Conservation (phyloP, 2,329 filamentous ascomycete species). For the Annulohypoxylon truncatum region DNA sequence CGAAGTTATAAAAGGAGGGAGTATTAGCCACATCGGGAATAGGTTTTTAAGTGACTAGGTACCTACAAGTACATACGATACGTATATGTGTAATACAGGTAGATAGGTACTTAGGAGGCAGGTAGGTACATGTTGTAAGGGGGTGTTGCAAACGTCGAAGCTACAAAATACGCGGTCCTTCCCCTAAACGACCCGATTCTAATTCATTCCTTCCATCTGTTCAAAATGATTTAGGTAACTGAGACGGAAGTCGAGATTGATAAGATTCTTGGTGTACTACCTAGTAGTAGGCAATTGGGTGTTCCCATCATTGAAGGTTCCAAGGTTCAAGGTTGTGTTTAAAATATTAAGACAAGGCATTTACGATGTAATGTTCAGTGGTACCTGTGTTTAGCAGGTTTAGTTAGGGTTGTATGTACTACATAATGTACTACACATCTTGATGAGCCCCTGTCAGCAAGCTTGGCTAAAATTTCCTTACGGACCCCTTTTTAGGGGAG, state of each 20-base stretch:
- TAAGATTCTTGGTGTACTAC: not conserved
- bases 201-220: not conserved
- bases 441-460: conserved; percentile 30
- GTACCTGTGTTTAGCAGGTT: conserved; percentile 1
- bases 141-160: conserved; percentile 1
- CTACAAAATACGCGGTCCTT: not conserved
- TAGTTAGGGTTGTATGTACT: not conserved
- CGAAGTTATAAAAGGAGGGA: conserved; percentile 13
- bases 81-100: not conserved
- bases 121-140: not conserved
- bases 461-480: conserved; percentile 24
- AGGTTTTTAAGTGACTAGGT: too few species aligned
- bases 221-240: not conserved
- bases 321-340: not conserved
- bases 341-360: conserved; percentile 1
- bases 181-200: not conserved
- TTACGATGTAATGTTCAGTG: conserved; percentile 1
- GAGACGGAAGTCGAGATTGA: not conserved
- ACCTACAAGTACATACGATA: too few species aligned
- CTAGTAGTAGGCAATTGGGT: too few species aligned
- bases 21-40: conserved; percentile 17
- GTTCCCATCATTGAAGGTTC: not conserved
- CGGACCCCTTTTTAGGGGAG: conserved; percentile 5
- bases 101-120: not conserved
- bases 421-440: not conserved